These are phyloP conservation scores for Musa schizocarpa DNA, from an alignment of 176 grass and related monocot genomes.

Conservation along the genomic window DNA sequence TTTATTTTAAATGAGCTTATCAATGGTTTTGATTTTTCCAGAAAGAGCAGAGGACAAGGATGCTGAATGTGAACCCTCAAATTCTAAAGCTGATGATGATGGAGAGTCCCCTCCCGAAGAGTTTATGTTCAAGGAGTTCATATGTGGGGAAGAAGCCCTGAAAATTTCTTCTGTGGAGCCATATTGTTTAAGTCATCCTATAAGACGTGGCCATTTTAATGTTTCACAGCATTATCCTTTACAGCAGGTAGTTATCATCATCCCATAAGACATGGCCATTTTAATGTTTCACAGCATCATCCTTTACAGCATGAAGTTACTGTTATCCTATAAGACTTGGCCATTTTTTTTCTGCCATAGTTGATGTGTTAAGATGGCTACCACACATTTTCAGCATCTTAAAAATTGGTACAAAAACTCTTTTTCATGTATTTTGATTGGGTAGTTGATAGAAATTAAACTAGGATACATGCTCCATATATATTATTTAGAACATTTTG, in stretches of 20 bases:
- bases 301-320: constrained; percentile 46
- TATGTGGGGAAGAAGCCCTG: constrained; percentile 89
- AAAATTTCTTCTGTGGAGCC: constrained; percentile 61
- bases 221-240: constrained; percentile 73
- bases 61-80: constrained; percentile 20
- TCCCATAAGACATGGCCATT: constrained; percentile 85
- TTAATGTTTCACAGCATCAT: constrained; percentile 83
- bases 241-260: constrained; percentile 44
- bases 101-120: constrained; percentile 33
- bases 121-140: constrained; percentile 55
- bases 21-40: constrained; percentile 24
- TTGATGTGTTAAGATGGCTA: neutral
- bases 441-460: neutral
- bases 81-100: constrained; percentile 28
- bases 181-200: constrained; percentile 60
- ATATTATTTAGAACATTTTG: neutral
- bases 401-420: neutral
- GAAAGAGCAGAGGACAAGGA: constrained; percentile 35
- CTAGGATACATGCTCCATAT: neutral
- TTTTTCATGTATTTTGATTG: neutral
- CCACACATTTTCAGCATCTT: neutral
- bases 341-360: constrained; percentile 7
- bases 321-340: constrained; percentile 61
- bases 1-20: neutral
- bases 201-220: constrained; percentile 95